Evolutionary conservation across 805 yeast genomes (phyloP).

Genomic region (Sugiyamaella marilandica): DNA sequence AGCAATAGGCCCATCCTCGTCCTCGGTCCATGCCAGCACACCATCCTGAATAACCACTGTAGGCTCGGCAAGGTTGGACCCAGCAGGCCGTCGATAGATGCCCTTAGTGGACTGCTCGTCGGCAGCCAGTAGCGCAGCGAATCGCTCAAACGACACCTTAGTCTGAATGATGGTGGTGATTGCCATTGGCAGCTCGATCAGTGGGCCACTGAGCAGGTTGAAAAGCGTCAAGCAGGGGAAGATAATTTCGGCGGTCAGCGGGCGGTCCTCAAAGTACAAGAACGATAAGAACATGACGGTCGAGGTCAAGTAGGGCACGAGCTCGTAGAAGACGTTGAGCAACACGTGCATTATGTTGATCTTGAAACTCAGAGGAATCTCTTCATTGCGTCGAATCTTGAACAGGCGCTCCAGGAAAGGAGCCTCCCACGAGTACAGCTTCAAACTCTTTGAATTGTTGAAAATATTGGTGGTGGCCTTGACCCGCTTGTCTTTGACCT

Average conservation of each 20-base stretch:
- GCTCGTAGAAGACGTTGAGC: slow-evolving; percentile 62
- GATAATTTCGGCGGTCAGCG: slow-evolving; percentile 77
- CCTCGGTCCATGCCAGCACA: slow-evolving; percentile 20
- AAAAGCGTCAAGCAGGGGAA: slow-evolving; percentile 81
- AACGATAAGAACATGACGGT: slow-evolving; percentile 85
- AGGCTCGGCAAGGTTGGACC: slow-evolving; percentile 21
- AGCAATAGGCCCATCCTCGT: slow-evolving; percentile 39
- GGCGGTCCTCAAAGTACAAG: slow-evolving; percentile 41
- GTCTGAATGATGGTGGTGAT: slow-evolving; percentile 73
- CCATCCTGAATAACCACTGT: not conserved
- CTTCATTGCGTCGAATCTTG: slow-evolving; percentile 80
- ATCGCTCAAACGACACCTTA: slow-evolving; percentile 80
- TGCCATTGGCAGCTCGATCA: slow-evolving; percentile 82
- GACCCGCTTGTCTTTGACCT: slow-evolving; percentile 82
- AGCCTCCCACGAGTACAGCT: slow-evolving; percentile 88
- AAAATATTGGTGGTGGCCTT: slow-evolving; percentile 76
- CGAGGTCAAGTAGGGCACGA: slow-evolving; percentile 85
- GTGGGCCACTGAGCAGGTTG: slow-evolving; percentile 69
- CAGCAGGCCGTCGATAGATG: slow-evolving; percentile 40
- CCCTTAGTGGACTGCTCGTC: slow-evolving; percentile 77
- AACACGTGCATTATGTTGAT: slow-evolving; percentile 28
- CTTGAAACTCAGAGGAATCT: slow-evolving; percentile 57
- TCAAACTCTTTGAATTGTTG: slow-evolving; percentile 81
- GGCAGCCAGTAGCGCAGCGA: slow-evolving; percentile 70
- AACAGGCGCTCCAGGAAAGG: slow-evolving; percentile 71